phyloP scores from a whole-genome alignment of 768 basidiomycete genomes.

The Naematelia aurantialba region DNA sequence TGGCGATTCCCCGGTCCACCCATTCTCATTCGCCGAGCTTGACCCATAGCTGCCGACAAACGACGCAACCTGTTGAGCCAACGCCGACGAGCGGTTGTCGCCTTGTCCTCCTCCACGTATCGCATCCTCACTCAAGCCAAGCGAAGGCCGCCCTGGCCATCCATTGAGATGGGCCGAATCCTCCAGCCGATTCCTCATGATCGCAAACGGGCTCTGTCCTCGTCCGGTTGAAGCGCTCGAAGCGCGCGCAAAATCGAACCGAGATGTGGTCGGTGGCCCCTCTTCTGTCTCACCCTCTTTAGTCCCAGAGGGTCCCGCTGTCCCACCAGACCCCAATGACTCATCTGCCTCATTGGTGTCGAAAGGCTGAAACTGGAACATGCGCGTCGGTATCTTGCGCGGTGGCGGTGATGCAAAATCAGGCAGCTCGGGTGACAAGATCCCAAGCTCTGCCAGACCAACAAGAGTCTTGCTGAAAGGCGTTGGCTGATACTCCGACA shows the following conservation, averaged over 20 bases:
- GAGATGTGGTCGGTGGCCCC: conserved; percentile 29
- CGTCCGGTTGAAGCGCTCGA: conserved; percentile 10
- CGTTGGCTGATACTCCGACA: conserved; percentile 24
- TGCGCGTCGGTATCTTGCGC: conserved; percentile 7
- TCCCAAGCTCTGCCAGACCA: conserved; percentile 37
- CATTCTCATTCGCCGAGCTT: conserved; percentile 2
- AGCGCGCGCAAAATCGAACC: conserved; percentile 43
- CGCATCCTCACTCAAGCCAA: neutral
- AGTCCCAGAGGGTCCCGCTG: conserved; percentile 9
- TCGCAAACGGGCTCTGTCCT: conserved; percentile 35
- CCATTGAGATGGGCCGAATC: conserved; percentile 5
- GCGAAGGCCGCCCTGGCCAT: conserved; percentile 2
- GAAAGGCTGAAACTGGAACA: conserved; percentile 35
- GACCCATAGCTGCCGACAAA: conserved; percentile 9
- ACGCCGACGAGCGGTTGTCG: neutral
- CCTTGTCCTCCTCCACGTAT: neutral
- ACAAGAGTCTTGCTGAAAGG: conserved; percentile 37
- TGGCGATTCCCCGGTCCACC: neutral
- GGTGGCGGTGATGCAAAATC: conserved; percentile 15
- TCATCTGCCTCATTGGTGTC: conserved; percentile 13
- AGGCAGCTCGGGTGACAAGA: conserved; percentile 28
- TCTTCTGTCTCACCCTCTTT: conserved; percentile 6
- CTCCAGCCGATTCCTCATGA: conserved; percentile 6
- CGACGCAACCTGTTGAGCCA: neutral
- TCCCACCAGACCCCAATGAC: neutral